These are phyloP conservation scores for Pseudogymnoascus sp. DNA, from an alignment of 2,329 filamentous ascomycete species.

Conservation along the genomic window DNA sequence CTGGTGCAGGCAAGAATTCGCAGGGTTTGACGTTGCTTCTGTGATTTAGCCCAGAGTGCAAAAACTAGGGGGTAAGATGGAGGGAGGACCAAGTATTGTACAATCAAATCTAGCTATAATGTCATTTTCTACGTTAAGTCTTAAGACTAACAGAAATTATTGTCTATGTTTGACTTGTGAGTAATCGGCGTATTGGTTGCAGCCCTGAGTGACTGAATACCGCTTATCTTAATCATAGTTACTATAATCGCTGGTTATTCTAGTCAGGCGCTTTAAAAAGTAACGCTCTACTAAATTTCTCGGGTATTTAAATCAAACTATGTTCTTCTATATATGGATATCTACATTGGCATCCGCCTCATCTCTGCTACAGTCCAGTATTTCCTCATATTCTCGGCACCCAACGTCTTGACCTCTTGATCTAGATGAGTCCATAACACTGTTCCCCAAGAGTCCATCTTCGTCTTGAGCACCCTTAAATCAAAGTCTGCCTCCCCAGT, in stretches of 20 bases:
- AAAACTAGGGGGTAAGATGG: background rate
- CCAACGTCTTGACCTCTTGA: conserved; percentile 69
- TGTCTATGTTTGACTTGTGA: background rate
- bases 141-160: background rate
- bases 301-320: background rate
- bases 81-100: background rate
- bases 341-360: conserved; percentile 56
- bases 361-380: conserved; percentile 77
- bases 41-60: background rate
- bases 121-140: background rate
- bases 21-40: background rate
- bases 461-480: conserved; percentile 50
- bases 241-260: background rate
- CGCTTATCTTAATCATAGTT: background rate
- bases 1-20: background rate
- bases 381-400: conserved; percentile 79
- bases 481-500: conserved; percentile 53
- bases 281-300: background rate
- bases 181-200: background rate
- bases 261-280: background rate
- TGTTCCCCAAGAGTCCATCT: conserved; percentile 69
- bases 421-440: conserved; percentile 79
- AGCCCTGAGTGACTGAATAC: background rate
- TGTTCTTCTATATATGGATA: background rate
- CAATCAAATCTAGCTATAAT: no score